Conservation (phyloP, 2,329 filamentous ascomycete species). For the Cercospora zeae-maydis region DNA sequence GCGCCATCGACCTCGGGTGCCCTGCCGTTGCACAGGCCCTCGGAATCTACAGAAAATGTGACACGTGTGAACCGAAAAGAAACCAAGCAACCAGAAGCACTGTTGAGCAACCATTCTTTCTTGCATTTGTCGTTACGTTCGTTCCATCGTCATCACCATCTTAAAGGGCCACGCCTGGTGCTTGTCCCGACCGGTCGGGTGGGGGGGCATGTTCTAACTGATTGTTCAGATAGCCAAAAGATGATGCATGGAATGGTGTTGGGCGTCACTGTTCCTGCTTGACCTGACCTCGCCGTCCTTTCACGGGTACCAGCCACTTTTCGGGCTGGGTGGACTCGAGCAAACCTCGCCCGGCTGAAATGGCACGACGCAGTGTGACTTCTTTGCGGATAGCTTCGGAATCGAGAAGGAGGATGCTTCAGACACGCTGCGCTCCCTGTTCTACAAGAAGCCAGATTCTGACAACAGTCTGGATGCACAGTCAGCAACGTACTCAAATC, state of each 20-base stretch:
- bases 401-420: conserved; percentile 18
- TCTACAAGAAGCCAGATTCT: conserved; percentile 53
- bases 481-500: conserved; percentile 12
- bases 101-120: conserved; percentile 1
- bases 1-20: background rate
- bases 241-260: background rate
- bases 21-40: background rate
- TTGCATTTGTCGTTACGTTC: conserved; percentile 17
- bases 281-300: background rate
- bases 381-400: conserved; percentile 13
- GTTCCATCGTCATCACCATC: conserved; percentile 13
- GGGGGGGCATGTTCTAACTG: background rate
- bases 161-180: background rate
- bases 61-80: background rate
- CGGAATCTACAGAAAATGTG: background rate
- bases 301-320: conserved; percentile 15
- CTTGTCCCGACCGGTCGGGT: background rate
- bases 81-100: background rate
- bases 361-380: background rate
- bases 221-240: conserved; percentile 2
- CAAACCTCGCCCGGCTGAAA: conserved; percentile 6
- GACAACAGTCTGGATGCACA: conserved; percentile 46
- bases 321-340: conserved; percentile 9
- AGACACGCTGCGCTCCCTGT: conserved; percentile 19
- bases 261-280: background rate